Evolutionary conservation across 1,139 yeast species (phyloP).

Genomic region (Yarrowia galli): DNA sequence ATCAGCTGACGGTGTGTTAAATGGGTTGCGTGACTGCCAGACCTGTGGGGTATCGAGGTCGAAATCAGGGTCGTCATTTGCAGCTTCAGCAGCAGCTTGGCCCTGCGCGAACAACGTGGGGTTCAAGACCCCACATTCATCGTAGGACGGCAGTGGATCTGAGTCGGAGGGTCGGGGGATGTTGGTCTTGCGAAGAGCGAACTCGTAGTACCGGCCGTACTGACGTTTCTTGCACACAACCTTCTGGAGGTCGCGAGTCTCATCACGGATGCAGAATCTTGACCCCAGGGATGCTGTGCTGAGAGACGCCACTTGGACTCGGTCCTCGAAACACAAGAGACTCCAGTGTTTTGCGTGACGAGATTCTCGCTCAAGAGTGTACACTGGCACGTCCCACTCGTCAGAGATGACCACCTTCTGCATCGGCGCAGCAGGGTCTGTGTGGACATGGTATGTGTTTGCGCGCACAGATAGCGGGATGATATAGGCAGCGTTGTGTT

Average conservation of each 20-base stretch:
- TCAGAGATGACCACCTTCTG: constrained; percentile 26
- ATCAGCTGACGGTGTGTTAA: constrained; percentile 15
- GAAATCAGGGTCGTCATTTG: constrained; percentile 2
- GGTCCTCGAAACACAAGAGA: constrained; percentile 19
- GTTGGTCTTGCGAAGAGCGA: constrained; percentile 2
- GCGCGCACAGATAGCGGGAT: constrained; percentile 31
- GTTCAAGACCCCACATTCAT: constrained; percentile 23
- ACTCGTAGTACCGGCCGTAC: constrained; percentile 17
- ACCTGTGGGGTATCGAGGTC: constrained; percentile 18
- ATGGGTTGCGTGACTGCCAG: constrained; percentile 28
- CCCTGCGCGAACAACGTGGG: constrained; percentile 5
- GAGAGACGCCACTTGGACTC: constrained; percentile 10
- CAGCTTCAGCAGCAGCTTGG: not conserved
- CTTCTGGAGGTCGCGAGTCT: constrained; percentile 36
- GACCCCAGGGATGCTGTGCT: constrained; percentile 23
- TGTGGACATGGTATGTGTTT: constrained; percentile 18
- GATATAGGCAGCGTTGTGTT: constrained; percentile 19
- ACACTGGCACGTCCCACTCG: constrained; percentile 27
- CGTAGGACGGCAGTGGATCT: constrained; percentile 25
- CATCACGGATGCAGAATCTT: constrained; percentile 23
- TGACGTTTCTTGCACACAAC: constrained; percentile 29
- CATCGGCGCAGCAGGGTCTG: constrained; percentile 26
- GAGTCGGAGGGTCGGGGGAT: constrained; percentile 8
- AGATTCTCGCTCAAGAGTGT: constrained; percentile 27
- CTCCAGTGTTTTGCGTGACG: constrained; percentile 36